Conservation (phyloP, 2,329 filamentous ascomycete species). For the Fusarium ramigenum region DNA sequence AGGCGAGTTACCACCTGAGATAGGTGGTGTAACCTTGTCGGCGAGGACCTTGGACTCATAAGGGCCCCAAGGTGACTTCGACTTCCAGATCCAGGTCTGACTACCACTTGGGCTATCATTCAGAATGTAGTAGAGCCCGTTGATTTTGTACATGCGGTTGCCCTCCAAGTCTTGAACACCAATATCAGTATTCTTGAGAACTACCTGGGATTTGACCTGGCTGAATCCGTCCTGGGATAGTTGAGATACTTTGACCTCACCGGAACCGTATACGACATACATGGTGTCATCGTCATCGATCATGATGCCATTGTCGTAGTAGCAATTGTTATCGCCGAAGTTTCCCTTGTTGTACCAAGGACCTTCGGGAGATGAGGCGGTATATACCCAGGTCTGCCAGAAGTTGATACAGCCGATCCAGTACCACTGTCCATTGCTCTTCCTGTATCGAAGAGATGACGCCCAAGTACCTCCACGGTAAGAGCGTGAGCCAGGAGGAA, state of each 20-base stretch:
- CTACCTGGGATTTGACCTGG: conserved; percentile 54
- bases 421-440: conserved; percentile 60
- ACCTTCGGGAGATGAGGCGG: conserved; percentile 52
- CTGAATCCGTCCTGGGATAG: conserved; percentile 58
- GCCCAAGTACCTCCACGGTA: conserved; percentile 67
- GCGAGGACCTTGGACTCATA: conserved; percentile 59
- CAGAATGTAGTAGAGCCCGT: conserved; percentile 61
- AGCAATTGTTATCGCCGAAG: conserved; percentile 54
- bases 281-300: conserved; percentile 68
- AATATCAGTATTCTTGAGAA: conserved; percentile 49
- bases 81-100: conserved; percentile 59
- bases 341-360: conserved; percentile 54
- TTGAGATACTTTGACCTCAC: conserved; percentile 59
- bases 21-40: conserved; percentile 52
- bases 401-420: conserved; percentile 67
- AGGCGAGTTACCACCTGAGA: conserved; percentile 55
- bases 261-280: conserved; percentile 65
- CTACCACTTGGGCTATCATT: conserved; percentile 55
- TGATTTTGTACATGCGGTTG: conserved; percentile 64
- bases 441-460: conserved; percentile 61
- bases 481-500: conserved; percentile 50
- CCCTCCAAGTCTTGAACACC: conserved; percentile 65
- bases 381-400: conserved; percentile 63
- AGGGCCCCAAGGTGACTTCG: conserved; percentile 61
- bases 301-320: conserved; percentile 67